Conservation (phyloP, 2,329 filamentous ascomycete species). For the Colletotrichum gigasporum region DNA sequence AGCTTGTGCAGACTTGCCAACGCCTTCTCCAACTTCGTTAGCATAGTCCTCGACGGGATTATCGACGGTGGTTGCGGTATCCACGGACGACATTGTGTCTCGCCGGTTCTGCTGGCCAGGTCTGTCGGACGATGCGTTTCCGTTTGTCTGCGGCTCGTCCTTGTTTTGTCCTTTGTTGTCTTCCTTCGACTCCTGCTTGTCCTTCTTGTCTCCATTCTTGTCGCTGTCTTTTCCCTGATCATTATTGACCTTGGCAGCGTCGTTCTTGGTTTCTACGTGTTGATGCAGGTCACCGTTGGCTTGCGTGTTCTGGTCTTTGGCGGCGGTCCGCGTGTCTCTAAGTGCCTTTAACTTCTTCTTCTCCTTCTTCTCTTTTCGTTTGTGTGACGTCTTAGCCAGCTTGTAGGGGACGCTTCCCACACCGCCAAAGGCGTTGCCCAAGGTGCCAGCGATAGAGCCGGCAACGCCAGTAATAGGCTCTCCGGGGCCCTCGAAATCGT, state of each 20-base stretch:
- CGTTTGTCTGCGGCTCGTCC: not conserved
- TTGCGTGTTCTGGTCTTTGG: constrained; percentile 9
- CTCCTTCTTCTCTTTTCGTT: constrained; percentile 60
- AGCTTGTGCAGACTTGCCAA: constrained; percentile 60
- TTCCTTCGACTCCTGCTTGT: not conserved
- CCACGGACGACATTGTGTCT: constrained; percentile 33
- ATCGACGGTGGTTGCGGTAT: constrained; percentile 33
- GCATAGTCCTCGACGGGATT: constrained; percentile 52
- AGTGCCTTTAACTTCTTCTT: constrained; percentile 53
- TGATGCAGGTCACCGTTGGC: constrained; percentile 23
- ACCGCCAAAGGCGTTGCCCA: constrained; percentile 69
- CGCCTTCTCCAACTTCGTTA: constrained; percentile 60
- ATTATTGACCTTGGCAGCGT: not conserved
- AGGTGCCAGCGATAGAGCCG: constrained; percentile 67
- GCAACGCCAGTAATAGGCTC: constrained; percentile 76
- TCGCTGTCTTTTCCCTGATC: not conserved
- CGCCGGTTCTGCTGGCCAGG: constrained; percentile 16
- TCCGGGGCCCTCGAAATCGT: constrained; percentile 79
- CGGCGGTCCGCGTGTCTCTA: constrained; percentile 33
- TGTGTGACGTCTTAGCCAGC: constrained; percentile 66
- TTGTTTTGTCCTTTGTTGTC: not conserved
- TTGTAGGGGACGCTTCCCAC: constrained; percentile 71
- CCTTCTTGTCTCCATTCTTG: constrained; percentile 11
- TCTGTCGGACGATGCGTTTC: constrained; percentile 1
- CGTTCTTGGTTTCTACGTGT: constrained; percentile 30